phyloP scores from a whole-genome alignment of 257 asterid genomes.

The Verbena officinalis region DNA sequence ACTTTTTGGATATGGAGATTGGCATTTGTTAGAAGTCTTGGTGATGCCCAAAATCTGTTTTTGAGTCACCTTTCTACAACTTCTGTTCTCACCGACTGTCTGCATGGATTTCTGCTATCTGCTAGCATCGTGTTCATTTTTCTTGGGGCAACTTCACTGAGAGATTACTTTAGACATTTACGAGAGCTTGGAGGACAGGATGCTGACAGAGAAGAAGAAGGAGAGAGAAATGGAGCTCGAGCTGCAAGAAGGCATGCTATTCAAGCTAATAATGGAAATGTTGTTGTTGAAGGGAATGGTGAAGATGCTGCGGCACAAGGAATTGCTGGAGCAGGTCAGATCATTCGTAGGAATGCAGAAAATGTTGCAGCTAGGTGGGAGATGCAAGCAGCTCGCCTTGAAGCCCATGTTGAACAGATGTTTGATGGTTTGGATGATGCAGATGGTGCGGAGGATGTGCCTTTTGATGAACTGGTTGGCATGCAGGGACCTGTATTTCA shows the following conservation, averaged over 20 bases:
- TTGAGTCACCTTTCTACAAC: conserved; percentile 87
- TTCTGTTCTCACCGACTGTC: conserved; percentile 85
- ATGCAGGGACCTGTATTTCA: conserved; percentile 99
- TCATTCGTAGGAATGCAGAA: conserved; percentile 91
- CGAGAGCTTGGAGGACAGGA: conserved; percentile 97
- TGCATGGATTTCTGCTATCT: conserved; percentile 95
- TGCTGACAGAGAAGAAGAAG: conserved; percentile 93
- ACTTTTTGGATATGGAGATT: conserved; percentile 99
- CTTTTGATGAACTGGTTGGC: conserved; percentile 98
- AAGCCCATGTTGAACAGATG: conserved; percentile 98
- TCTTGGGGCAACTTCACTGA: conserved; percentile 96
- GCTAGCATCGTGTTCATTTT: conserved; percentile 96
- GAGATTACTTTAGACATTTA: conserved; percentile 93
- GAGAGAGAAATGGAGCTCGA: conserved; percentile 92
- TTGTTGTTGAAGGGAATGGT: conserved; percentile 74
- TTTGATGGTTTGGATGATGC: conserved; percentile 99
- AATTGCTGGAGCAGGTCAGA: conserved; percentile 90
- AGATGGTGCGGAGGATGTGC: conserved; percentile 99
- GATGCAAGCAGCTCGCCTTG: conserved; percentile 97
- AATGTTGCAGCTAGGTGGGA: conserved; percentile 97
- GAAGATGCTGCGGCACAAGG: conserved; percentile 87
- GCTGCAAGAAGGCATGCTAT: conserved; percentile 83
- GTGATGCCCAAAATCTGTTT: conserved; percentile 88
- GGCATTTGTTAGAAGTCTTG: conserved; percentile 89
- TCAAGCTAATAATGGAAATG: conserved; percentile 77